phyloP scores from a whole-genome alignment of 2,329 filamentous ascomycete genomes.

The Microdochium nivale region DNA sequence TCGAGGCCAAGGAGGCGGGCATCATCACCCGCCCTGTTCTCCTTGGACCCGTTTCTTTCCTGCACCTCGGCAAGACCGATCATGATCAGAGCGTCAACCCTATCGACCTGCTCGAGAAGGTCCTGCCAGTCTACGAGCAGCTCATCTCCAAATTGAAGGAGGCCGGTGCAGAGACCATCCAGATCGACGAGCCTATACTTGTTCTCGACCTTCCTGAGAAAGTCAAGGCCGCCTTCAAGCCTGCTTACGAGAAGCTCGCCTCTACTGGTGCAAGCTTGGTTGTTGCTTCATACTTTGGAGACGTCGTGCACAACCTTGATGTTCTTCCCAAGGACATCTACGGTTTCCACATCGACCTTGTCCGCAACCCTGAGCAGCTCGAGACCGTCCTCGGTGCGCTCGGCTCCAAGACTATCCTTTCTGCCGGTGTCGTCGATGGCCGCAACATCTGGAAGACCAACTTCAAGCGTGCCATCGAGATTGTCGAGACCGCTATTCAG shows the following conservation, averaged over 20 bases:
- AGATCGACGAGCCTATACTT: conserved; percentile 96
- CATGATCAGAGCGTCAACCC: conserved; percentile 88
- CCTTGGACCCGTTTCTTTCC: conserved; percentile 93
- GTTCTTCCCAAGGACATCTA: conserved; percentile 72
- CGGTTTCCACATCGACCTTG: conserved; percentile 89
- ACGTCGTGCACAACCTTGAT: conserved; percentile 98
- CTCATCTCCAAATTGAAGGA: conserved; percentile 89
- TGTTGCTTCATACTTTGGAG: conserved; percentile 97
- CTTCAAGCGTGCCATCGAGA: conserved; percentile 90
- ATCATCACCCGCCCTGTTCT: conserved; percentile 89
- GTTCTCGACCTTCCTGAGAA: conserved; percentile 88
- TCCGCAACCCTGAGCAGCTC: conserved; percentile 97
- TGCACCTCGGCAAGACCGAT: conserved; percentile 96
- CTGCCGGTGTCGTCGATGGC: conserved; percentile 93
- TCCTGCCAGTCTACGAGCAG: conserved; percentile 90
- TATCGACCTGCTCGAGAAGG: conserved; percentile 87
- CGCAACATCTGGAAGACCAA: conserved; percentile 99
- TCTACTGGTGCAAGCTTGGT: conserved; percentile 75
- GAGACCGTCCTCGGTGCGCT: conserved; percentile 75
- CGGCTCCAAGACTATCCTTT: conserved; percentile 82
- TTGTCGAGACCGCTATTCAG: conserved; percentile 81
- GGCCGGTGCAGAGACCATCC: conserved; percentile 90
- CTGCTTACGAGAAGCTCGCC: conserved; percentile 84
- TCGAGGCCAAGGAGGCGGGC: conserved; percentile 96
- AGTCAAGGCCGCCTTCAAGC: conserved; percentile 96